Percentiles rank a stretch among this genome's conserved stretches.
Conservation (phyloP, 78 protist species). For the slime mould (Dictyostelium discoideum) region DNA sequence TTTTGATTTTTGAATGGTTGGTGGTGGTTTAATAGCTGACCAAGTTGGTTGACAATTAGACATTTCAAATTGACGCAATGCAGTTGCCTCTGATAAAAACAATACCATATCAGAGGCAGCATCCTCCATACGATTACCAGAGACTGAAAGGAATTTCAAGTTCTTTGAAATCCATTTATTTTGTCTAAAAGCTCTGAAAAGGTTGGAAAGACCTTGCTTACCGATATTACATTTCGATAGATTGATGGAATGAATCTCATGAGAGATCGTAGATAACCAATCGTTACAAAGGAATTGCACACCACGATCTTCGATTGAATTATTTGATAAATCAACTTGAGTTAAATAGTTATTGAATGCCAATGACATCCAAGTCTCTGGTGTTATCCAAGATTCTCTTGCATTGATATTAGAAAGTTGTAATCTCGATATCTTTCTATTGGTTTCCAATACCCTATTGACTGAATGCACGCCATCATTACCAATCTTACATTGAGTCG, state of each 20-base stretch:
- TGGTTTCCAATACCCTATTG: slow-evolving; percentile 19
- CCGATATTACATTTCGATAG: slow-evolving; percentile 63
- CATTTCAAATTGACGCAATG: slow-evolving; percentile 58
- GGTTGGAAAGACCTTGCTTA: slow-evolving; percentile 31
- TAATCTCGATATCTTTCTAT: slow-evolving; percentile 4
- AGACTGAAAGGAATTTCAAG: slow-evolving; percentile 48
- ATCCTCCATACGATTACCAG: slow-evolving; percentile 59
- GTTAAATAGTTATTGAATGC: slow-evolving; percentile 63
- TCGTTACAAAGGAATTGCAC: slow-evolving; percentile 42
- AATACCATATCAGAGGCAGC: slow-evolving; percentile 20
- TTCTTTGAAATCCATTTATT: slow-evolving; percentile 74
- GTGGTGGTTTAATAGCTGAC: slow-evolving; percentile 41
- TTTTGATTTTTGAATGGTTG: slow-evolving; percentile 30
- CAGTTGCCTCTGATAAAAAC: slow-evolving; percentile 53
- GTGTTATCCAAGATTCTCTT: slow-evolving; percentile 73
- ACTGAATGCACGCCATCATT: slow-evolving; percentile 56
- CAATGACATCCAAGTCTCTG: slow-evolving; percentile 77
- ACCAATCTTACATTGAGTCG: slow-evolving; percentile 14
- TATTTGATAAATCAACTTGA: slow-evolving; percentile 43
- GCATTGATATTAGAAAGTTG: slow-evolving; percentile 32
- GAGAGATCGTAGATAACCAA: slow-evolving; percentile 50
- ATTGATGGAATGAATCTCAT: slow-evolving; percentile 45
- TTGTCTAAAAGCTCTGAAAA: slow-evolving; percentile 31
- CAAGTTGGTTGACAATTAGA: slow-evolving; percentile 18
- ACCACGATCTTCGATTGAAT: slow-evolving; percentile 81